phyloP scores from a whole-genome alignment of 495 filamentous ascomycete species.

The Rhizodiscina lignyota region DNA sequence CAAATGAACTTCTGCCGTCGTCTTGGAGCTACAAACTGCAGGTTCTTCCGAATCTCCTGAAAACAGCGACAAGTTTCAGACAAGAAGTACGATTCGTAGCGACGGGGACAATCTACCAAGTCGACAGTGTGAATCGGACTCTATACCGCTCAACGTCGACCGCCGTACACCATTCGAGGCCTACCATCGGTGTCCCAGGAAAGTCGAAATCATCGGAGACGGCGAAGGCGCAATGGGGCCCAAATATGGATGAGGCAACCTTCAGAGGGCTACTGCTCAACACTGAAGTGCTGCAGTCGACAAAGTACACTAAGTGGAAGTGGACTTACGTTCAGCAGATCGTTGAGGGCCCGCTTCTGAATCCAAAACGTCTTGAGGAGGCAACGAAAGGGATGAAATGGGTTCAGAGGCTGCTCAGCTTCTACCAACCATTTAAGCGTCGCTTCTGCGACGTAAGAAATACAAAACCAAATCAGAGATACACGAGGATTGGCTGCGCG shows the following conservation, averaged over 20 bases:
- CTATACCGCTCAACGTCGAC: constrained; percentile 59
- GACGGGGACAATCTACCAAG: constrained; percentile 82
- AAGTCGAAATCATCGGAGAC: constrained; percentile 29
- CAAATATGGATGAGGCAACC: constrained; percentile 69
- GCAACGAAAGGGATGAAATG: constrained; percentile 92
- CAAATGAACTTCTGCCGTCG: constrained; percentile 67
- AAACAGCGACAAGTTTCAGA: constrained; percentile 52
- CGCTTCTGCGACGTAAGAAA: constrained; percentile 75
- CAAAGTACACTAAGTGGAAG: constrained; percentile 87
- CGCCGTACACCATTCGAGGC: constrained; percentile 28
- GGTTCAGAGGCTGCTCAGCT: constrained; percentile 81
- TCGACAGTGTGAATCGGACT: constrained; percentile 91
- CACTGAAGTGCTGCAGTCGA: constrained; percentile 66
- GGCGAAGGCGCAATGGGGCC: constrained; percentile 51
- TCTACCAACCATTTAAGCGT: constrained; percentile 93
- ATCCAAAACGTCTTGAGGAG: constrained; percentile 81
- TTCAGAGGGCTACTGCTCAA: constrained; percentile 80
- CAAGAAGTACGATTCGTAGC: constrained; percentile 60
- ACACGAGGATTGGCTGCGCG: constrained; percentile 76
- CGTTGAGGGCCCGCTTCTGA: constrained; percentile 86
- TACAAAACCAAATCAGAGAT: constrained; percentile 84
- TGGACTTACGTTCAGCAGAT: constrained; percentile 84
- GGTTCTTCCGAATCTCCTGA: constrained; percentile 65
- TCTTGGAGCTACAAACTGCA: constrained; percentile 67
- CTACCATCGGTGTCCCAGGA: constrained; percentile 6